phyloP scores from a whole-genome alignment of 495 filamentous ascomycete species.

The Niebla homalea region DNA sequence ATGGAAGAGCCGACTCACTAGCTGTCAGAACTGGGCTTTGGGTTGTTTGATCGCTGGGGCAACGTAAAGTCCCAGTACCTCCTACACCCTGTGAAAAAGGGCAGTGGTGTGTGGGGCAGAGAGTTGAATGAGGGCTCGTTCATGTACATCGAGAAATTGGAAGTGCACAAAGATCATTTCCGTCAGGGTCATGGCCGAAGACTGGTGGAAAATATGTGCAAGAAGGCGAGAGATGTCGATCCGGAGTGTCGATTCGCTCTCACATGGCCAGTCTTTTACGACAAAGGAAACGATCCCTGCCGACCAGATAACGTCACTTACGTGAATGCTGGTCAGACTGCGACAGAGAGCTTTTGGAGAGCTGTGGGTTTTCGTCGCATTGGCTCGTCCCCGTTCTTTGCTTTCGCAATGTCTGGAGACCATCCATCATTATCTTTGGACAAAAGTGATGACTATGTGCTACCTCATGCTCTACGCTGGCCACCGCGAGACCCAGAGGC shows the following conservation, averaged over 20 bases:
- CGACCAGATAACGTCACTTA: not conserved
- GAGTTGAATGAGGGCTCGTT: conserved; percentile 17
- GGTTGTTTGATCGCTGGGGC: conserved; percentile 20
- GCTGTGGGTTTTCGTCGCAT: conserved; percentile 12
- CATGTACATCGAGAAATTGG: conserved; percentile 13
- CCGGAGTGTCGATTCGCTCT: not conserved
- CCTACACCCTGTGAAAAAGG: conserved; percentile 14
- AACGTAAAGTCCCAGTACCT: conserved; percentile 13
- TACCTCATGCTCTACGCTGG: not conserved
- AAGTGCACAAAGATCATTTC: conserved; percentile 2
- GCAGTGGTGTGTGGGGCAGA: conserved; percentile 16
- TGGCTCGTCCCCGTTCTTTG: conserved; percentile 8
- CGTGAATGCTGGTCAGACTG: not conserved
- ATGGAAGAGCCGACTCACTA: not conserved
- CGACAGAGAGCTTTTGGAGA: conserved; percentile 4
- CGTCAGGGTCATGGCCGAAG: conserved; percentile 2
- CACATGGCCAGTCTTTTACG: not conserved
- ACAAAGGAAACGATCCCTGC: not conserved
- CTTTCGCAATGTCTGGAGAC: conserved; percentile 1
- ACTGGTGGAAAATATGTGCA: conserved; percentile 3
- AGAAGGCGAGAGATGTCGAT: not conserved
- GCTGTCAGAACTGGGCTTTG: not conserved
- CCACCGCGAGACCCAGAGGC: not conserved
- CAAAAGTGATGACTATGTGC: not conserved
- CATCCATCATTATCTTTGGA: conserved; percentile 1